Evolutionary conservation across 179 eudicot genomes (phyloP).

Genomic region (Spergularia azorica): DNA sequence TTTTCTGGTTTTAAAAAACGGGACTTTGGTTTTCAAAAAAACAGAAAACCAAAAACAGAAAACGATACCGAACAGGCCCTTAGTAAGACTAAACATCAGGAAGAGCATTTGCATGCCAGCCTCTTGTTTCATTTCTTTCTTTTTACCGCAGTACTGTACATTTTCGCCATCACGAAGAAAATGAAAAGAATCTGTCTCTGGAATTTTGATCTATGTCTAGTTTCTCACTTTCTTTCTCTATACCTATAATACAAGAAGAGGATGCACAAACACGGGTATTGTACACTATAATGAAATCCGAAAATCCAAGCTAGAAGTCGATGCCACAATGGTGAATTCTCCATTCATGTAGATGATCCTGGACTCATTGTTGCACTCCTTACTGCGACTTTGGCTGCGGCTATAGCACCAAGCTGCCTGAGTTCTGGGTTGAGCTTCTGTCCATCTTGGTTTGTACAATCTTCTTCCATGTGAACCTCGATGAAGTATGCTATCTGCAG

Average conservation of each 20-base stretch:
- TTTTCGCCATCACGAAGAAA: background rate
- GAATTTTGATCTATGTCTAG: constrained; percentile 1
- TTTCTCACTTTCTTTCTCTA: background rate
- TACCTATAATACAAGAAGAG: constrained; percentile 14
- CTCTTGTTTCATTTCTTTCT: background rate
- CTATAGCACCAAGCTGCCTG: constrained; percentile 68
- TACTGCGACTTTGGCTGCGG: constrained; percentile 76
- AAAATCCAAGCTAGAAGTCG: background rate
- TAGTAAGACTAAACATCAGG: background rate
- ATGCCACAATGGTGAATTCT: constrained; percentile 1
- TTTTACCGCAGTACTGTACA: background rate
- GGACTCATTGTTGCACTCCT: constrained; percentile 65
- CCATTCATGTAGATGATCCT: constrained; percentile 45
- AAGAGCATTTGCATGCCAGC: constrained; percentile 7
- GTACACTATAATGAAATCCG: background rate
- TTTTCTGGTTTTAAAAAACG: too few species aligned
- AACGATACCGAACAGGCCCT: too few species aligned
- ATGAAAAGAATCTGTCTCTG: background rate
- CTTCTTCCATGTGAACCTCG: constrained; percentile 65
- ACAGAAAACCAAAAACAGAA: too few species aligned
- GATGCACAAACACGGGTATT: background rate
- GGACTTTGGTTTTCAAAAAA: too few species aligned
- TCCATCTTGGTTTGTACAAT: constrained; percentile 31
- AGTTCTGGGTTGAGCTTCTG: constrained; percentile 48
- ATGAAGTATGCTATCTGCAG: constrained; percentile 72